Percentiles rank a stretch among this genome's conserved stretches.
Conservation (phyloP, 192 early-diverging fungal genomes). For the Rhizophagus prolifer region DNA sequence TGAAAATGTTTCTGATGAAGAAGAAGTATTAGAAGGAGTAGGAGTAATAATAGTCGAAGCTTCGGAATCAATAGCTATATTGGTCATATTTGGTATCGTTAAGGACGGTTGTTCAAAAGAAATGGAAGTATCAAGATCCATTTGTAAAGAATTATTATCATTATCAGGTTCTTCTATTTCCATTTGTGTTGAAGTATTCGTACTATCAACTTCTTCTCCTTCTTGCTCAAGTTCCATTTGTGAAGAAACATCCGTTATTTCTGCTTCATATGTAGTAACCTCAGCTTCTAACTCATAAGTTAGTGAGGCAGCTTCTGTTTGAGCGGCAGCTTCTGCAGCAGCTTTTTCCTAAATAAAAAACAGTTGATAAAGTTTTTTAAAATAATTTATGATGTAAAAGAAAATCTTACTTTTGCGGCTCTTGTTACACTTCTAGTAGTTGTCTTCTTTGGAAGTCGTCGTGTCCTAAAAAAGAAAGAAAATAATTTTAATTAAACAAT, state of each 20-base stretch:
- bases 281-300: neutral
- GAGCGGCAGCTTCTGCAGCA: constrained; percentile 9
- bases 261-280: neutral
- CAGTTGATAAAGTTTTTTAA: neutral
- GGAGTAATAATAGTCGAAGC: neutral
- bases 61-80: neutral
- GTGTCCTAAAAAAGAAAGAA: neutral
- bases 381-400: neutral
- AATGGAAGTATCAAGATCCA: neutral
- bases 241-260: neutral
- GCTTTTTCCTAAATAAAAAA: constrained; percentile 5
- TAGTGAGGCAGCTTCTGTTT: neutral
- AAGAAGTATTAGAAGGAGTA: neutral
- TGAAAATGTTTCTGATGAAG: constrained; percentile 2
- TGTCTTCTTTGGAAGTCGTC: neutral
- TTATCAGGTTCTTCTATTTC: neutral
- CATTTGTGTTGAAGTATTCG: neutral
- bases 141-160: neutral
- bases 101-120: neutral
- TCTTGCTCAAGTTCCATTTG: neutral
- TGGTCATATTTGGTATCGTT: neutral
- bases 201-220: neutral
- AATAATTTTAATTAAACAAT: neutral
- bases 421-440: constrained; percentile 16
- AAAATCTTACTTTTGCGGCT: neutral